Evolutionary conservation across 2,329 filamentous ascomycete species (phyloP).

Genomic region (Pestalotiopsis sp.): DNA sequence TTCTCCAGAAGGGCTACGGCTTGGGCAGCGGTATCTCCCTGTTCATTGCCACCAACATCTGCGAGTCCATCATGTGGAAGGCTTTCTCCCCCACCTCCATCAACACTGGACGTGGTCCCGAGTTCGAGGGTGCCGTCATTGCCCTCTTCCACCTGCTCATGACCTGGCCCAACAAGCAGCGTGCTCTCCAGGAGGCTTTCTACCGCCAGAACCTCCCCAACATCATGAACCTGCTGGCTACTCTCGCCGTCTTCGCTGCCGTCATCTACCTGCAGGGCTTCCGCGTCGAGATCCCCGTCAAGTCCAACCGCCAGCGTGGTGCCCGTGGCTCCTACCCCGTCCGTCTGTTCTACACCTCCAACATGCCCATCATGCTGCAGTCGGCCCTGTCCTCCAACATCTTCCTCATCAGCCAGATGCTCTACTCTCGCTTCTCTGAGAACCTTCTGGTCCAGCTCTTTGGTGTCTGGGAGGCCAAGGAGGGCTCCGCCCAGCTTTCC

Average conservation of each 20-base stretch:
- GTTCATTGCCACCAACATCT: constrained; percentile 99
- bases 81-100: constrained; percentile 99
- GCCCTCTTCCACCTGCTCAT: constrained; percentile 96
- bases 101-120: constrained; percentile 97
- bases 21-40: constrained; percentile 98
- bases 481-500: constrained; percentile 93
- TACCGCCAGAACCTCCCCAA: constrained; percentile 99
- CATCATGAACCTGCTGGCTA: constrained; percentile 97
- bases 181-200: constrained; percentile 97
- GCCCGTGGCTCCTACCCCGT: constrained; percentile 97
- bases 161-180: constrained; percentile 99
- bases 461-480: constrained; percentile 97
- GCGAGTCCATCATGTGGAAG: constrained; percentile 99
- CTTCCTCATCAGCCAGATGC: constrained; percentile 99
- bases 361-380: constrained; percentile 99
- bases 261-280: constrained; percentile 99
- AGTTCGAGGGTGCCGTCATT: constrained; percentile 98
- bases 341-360: constrained; percentile 99
- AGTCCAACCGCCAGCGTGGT: constrained; percentile 98
- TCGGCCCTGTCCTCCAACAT: constrained; percentile 98
- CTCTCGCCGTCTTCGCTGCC: constrained; percentile 88
- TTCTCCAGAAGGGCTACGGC: constrained; percentile 99
- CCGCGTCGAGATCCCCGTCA: constrained; percentile 99
- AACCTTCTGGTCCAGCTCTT: constrained; percentile 97
- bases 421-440: constrained; percentile 98